These are phyloP conservation scores for Piper longum DNA, from an alignment of 164 flowering plant genomes.

Conservation along the genomic window DNA sequence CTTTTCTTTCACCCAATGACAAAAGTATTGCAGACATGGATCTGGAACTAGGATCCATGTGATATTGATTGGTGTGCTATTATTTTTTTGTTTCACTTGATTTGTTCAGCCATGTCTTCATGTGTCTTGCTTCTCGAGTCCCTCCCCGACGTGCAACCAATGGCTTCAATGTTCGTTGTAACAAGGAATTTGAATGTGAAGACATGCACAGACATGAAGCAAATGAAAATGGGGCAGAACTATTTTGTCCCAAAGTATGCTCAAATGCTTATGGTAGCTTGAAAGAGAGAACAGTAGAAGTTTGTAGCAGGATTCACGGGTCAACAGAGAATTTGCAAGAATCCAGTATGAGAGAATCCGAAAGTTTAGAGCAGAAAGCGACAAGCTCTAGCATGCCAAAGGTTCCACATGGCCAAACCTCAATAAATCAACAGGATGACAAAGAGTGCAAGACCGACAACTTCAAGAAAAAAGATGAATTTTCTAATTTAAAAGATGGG, in stretches of 20 bases:
- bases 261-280: neutral
- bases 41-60: neutral
- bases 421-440: neutral
- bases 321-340: neutral
- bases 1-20: no score
- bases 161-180: neutral
- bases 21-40: no score
- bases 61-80: no score
- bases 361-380: neutral
- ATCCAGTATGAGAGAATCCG: neutral
- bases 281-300: neutral
- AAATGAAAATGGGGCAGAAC: neutral
- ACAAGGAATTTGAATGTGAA: neutral
- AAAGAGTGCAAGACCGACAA: neutral
- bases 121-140: conserved; percentile 34
- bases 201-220: neutral
- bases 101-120: conserved; percentile 39
- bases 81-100: neutral
- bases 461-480: neutral
- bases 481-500: neutral
- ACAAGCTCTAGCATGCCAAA: neutral
- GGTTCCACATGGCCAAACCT: neutral
- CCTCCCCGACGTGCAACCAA: conserved; percentile 16
- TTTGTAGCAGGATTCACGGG: neutral
- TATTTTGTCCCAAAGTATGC: neutral